Evolutionary conservation across 148 eudicot species (phyloP), one percentile per base, ranked within the genome.

Genomic region (Cornus florida): DNA sequence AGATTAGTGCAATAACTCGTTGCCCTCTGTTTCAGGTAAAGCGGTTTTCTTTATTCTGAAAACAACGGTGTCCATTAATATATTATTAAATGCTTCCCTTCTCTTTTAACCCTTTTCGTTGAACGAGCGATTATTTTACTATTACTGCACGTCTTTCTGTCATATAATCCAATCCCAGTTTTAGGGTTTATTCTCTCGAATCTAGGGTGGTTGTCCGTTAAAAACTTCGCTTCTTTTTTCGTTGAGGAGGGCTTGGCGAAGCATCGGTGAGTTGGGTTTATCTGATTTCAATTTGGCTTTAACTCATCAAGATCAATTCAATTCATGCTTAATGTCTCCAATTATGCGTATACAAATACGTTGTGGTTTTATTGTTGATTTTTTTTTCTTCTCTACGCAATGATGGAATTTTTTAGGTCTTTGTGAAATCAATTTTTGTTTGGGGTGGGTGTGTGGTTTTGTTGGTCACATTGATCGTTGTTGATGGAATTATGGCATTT

Each of bases 151-250:
- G 48, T 3, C 17, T 53, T 53, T 53, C 17, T 53, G 19, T 53
- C 5, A 48, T 3, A 28, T 28, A 0, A 28, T 13, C 14, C 14
- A 53, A 14, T 53, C 19, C 17, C 66, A 62, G 66, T 62, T 62
- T 17, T 62, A 62, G 66, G 81, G 79, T 75, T 83, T 79, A 71
- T 83, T 80, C 80, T 77, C 72, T 74, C 13, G 33, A 80, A 73
- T 77, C 71, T 24, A 77, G 75, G 79, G 75, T 22, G 65, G 0
- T 53, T 13, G 5, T 48, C 53, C 53, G 11, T 48, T 48, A 48
- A 8, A 8, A 48, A 48, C 53, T 48, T 11, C 28, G 53, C 8
- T 48, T 48, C 53, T 48, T 48, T 48, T 35, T 35, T 48, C 53
- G 11, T 48, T 48, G 53, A 11, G 11, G 53, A 48, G 20, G 64